Evolutionary conservation across 2,329 filamentous ascomycete genomes (phyloP).

Genomic region (Colletotrichum australisinense): DNA sequence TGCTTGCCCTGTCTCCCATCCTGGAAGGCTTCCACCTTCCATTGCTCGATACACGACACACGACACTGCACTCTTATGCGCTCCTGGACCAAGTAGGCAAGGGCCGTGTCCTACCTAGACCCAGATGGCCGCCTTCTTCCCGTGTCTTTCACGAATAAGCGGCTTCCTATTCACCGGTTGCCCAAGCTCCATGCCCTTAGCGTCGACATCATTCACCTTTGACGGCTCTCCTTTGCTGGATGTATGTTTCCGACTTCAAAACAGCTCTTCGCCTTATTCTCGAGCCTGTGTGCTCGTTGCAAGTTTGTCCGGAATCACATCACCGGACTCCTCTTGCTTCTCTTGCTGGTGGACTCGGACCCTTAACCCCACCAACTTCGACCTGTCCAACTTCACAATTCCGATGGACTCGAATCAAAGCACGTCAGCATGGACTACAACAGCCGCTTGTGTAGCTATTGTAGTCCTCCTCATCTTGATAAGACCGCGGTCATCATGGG

Average conservation of each 20-base stretch:
- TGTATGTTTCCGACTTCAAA: not conserved
- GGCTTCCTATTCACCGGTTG: not conserved
- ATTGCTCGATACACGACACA: not conserved
- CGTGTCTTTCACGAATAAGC: not conserved
- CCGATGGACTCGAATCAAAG: not conserved
- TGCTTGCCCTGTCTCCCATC: not conserved
- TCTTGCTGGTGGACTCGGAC: not conserved
- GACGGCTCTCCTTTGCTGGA: not conserved
- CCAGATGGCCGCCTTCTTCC: not conserved
- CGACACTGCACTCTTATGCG: conserved; percentile 24
- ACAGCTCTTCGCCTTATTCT: not conserved
- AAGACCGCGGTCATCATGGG: conserved; percentile 19
- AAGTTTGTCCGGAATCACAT: not conserved
- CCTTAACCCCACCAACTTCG: not conserved
- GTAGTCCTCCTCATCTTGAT: conserved; percentile 16
- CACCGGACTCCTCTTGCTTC: not conserved
- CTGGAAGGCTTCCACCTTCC: not conserved
- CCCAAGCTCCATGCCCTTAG: not conserved
- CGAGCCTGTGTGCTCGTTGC: not conserved
- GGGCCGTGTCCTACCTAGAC: conserved; percentile 19
- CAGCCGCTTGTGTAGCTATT: conserved; percentile 14
- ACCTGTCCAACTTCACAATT: not conserved
- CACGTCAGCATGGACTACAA: conserved; percentile 15
- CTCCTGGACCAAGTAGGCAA: conserved; percentile 18
- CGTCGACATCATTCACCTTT: not conserved